Percentiles rank a stretch among this genome's conserved stretches.
phyloP scores from a whole-genome alignment of 352 stramenopile species.

The Globisporangium acanthophoron region DNA sequence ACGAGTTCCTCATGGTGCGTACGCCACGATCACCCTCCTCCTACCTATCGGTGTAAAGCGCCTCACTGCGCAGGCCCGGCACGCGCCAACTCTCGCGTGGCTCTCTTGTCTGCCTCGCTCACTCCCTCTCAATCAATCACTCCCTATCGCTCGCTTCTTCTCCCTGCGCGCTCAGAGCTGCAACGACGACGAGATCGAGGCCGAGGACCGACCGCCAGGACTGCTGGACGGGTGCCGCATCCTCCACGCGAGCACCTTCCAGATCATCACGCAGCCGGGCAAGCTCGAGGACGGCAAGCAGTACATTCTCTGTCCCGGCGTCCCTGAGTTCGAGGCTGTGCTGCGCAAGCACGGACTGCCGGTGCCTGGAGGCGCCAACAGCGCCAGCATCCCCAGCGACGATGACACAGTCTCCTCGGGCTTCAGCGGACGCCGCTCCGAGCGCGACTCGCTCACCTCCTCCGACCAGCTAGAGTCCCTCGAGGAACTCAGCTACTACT shows the following conservation, averaged over 20 bases:
- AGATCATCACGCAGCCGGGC: slow-evolving; percentile 26
- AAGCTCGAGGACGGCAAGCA: slow-evolving; percentile 66
- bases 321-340: slow-evolving; percentile 25
- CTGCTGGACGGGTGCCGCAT: slow-evolving; percentile 52
- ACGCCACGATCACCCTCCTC: neutral
- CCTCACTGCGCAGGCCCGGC: too few relatives aligned
- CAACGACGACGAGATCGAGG: slow-evolving; percentile 71
- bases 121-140: too few relatives aligned
- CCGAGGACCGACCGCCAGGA: slow-evolving; percentile 45
- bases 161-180: slow-evolving; percentile 33
- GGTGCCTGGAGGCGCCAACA: slow-evolving; percentile 16
- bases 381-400: slow-evolving; percentile 8
- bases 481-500: slow-evolving; percentile 77
- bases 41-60: neutral
- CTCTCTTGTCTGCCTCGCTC: neutral
- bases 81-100: neutral
- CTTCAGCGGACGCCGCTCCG: slow-evolving; percentile 10
- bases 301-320: slow-evolving; percentile 57
- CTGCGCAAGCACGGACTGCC: slow-evolving; percentile 44
- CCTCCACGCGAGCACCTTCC: slow-evolving; percentile 44
- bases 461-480: slow-evolving; percentile 70
- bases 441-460: slow-evolving; percentile 36
- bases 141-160: neutral
- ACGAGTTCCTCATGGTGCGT: slow-evolving; percentile 76
- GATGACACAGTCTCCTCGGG: slow-evolving; percentile 13